A percentile compares a stretch with the other conserved stretches of the same genome.
phyloP scores from a whole-genome alignment of 2,329 filamentous ascomycete species.

The Chaetothyriales sp. region DNA sequence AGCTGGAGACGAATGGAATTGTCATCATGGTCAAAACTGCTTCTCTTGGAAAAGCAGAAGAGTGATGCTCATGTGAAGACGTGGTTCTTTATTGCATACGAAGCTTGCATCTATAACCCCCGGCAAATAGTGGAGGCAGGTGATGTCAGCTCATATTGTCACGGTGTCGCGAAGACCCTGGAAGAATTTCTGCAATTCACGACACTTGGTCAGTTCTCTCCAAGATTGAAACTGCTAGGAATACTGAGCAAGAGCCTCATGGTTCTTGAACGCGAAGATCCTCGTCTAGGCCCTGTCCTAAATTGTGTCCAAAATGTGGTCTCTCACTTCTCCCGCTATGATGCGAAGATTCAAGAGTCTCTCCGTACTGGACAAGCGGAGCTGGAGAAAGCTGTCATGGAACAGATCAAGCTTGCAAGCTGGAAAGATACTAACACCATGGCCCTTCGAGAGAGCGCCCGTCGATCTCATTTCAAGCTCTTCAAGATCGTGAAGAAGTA shows the following conservation, averaged over 20 bases:
- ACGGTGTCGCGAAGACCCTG: constrained; percentile 59
- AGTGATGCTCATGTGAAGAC: constrained; percentile 65
- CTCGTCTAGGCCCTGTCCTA: constrained; percentile 44
- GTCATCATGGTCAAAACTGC: constrained; percentile 76
- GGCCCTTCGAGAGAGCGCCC: constrained; percentile 74
- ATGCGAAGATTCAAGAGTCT: constrained; percentile 48
- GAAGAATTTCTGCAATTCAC: constrained; percentile 67
- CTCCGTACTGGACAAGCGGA: constrained; percentile 54
- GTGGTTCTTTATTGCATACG: constrained; percentile 96
- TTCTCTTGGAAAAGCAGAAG: constrained; percentile 69
- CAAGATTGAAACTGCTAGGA: constrained; percentile 56
- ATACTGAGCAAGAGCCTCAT: constrained; percentile 51
- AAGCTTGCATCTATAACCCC: constrained; percentile 68
- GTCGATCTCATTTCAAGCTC: constrained; percentile 78
- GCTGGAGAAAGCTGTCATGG: constrained; percentile 85
- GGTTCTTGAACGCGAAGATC: constrained; percentile 47
- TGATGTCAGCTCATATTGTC: constrained; percentile 38
- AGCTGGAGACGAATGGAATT: constrained; percentile 84
- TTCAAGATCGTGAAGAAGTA: constrained; percentile 89
- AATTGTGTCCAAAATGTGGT: constrained; percentile 64
- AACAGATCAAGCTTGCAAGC: constrained; percentile 82
- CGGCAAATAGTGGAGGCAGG: constrained; percentile 49
- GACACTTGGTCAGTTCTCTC: constrained; percentile 65
- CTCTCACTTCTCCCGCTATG: constrained; percentile 58
- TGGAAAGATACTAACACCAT: constrained; percentile 98